Percentiles rank a stretch among this genome's conserved stretches.
phyloP scores from a whole-genome alignment of 169 alveolate genomes.

The Cryptosporidium ubiquitum region DNA sequence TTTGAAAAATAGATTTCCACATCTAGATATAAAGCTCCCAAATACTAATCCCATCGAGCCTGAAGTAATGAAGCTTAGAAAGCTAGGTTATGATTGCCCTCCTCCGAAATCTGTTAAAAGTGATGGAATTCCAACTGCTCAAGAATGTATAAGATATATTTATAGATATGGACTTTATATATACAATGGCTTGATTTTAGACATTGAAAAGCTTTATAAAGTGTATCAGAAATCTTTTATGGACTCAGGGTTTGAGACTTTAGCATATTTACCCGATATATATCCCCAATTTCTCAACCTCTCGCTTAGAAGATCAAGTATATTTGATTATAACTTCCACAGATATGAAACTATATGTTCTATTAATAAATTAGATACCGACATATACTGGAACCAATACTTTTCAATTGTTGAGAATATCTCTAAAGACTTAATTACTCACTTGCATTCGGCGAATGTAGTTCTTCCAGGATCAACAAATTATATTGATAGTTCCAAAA shows the following conservation, averaged over 20 bases:
- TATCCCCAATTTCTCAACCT: background rate
- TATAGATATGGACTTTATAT: slow-evolving; percentile 70
- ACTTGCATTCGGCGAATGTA: slow-evolving; percentile 18
- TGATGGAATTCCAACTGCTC: slow-evolving; percentile 37
- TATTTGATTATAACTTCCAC: slow-evolving; percentile 36
- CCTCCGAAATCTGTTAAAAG: slow-evolving; percentile 28
- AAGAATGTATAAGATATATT: slow-evolving; percentile 32
- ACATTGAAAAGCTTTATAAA: slow-evolving; percentile 13
- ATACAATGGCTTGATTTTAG: slow-evolving; percentile 46
- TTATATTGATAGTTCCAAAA: background rate
- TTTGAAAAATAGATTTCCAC: slow-evolving; percentile 36
- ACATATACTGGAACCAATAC: slow-evolving; percentile 22
- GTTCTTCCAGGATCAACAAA: slow-evolving; percentile 52
- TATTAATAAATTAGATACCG: background rate
- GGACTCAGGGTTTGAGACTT: slow-evolving; percentile 19
- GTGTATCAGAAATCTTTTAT: slow-evolving; percentile 19
- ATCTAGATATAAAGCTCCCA: slow-evolving; percentile 37
- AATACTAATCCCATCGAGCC: slow-evolving; percentile 45
- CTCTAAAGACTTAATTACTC: slow-evolving; percentile 26
- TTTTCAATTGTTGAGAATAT: slow-evolving; percentile 42
- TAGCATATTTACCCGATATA: slow-evolving; percentile 16
- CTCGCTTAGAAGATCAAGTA: background rate
- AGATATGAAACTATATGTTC: slow-evolving; percentile 66
- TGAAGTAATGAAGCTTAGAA: slow-evolving; percentile 29
- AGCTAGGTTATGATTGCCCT: slow-evolving; percentile 62